These are phyloP conservation scores for Aphanomyces invadans DNA, from an alignment of 352 stramenopile species.

Conservation along the genomic window DNA sequence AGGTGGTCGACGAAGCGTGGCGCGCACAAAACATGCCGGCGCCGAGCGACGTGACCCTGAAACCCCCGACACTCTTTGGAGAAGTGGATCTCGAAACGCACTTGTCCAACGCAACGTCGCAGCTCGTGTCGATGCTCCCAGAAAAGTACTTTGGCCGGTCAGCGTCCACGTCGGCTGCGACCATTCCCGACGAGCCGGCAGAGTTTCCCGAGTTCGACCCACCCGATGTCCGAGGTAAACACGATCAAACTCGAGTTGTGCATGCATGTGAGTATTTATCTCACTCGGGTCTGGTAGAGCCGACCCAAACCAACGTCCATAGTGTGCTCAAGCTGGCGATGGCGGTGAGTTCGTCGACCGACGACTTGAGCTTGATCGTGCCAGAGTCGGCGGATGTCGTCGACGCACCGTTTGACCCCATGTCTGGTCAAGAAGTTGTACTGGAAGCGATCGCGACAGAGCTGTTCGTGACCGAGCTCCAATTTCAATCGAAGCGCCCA, in stretches of 20 bases:
- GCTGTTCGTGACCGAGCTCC: slow-evolving; percentile 76
- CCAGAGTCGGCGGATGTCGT: neutral
- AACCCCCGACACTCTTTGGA: slow-evolving; percentile 23
- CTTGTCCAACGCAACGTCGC: slow-evolving; percentile 16
- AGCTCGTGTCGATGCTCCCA: slow-evolving; percentile 17
- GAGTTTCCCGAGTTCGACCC: slow-evolving; percentile 12
- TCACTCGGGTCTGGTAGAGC: too few relatives aligned
- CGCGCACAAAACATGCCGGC: slow-evolving; percentile 8
- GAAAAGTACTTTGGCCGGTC: slow-evolving; percentile 6
- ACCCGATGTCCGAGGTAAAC: neutral
- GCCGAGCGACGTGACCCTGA: slow-evolving; percentile 19
- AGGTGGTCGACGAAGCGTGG: slow-evolving; percentile 24
- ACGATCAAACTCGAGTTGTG: neutral
- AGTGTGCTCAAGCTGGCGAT: slow-evolving; percentile 3
- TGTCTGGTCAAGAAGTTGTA: slow-evolving; percentile 58
- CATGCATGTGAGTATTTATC: neutral
- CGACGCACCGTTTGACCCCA: neutral
- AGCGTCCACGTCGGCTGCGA: neutral
- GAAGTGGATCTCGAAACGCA: slow-evolving; percentile 21
- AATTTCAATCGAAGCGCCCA: slow-evolving; percentile 74
- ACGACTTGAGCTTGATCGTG: slow-evolving; percentile 14
- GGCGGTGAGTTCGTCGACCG: neutral
- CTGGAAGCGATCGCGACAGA: slow-evolving; percentile 82
- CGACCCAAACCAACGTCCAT: too few relatives aligned
- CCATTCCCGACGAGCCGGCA: slow-evolving; percentile 1